Base-by-base conservation (phyloP, 257 asterid species). In the Vinca minor region DNA sequence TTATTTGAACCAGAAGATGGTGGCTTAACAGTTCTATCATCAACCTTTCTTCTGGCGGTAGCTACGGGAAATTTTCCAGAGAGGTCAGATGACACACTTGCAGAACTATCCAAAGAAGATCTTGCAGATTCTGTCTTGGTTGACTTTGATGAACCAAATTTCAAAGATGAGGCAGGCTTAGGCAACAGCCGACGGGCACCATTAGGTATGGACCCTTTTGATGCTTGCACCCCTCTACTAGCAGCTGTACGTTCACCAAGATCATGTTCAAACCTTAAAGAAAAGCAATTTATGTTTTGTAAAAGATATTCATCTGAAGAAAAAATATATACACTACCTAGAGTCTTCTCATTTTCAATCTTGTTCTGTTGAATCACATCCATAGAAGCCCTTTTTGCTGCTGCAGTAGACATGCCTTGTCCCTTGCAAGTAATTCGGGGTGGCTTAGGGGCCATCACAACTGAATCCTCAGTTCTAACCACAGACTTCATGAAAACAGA, bases 101-200 rank as follows among this genome's bases (percentile, higher is more conserved):
- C 79, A 72, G 91, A 82, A 57, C 81, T 72, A 71, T 82, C 89
- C 17, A 78, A 50, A 56, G 93, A 83, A 75, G 89, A 80, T 82
- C 84, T 84, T 54, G 76, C 41, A 5, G 87, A 70, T 39, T 70
- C 91, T 56, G 76, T 74, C 66, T 63, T 79, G 75, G 71, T 73
- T 64, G 85, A 63, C 48, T 71, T 73, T 25, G 82, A 74, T 72
- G 88, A 72, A 62, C 75, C 67, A 67, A 79, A 57, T 77, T 70
- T 84, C 34, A 78, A 76, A 35, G 75, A 62, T 50, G 66, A 69
- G 52, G 77, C 79, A 67, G 95, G 83, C 74, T 75, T 87, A 47
- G 95, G 89, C 67, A 84, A 66, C 65, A 67, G 70, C 72, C 82
- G 79, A 69, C 77, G 75, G 36, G 83, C 79, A 71, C 83, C 79